phyloP scores from a whole-genome alignment of 2,329 filamentous ascomycete species.

The Ambrosiella xylebori region DNA sequence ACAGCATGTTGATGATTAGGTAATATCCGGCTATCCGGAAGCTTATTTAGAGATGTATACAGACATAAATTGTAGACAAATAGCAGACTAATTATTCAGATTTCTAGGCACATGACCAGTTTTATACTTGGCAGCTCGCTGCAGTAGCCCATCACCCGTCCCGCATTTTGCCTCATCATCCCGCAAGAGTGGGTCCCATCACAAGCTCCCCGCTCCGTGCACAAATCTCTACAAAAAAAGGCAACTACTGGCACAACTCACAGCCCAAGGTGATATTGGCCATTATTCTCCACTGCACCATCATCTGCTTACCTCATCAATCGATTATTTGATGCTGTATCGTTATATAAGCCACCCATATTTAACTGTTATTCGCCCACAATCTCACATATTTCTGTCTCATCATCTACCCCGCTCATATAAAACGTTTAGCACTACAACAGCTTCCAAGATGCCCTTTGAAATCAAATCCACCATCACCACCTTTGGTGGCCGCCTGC shows the following conservation, averaged over 20 bases:
- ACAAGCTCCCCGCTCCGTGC: neutral
- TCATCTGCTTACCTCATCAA: neutral
- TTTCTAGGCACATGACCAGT: no score
- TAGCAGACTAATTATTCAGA: no score
- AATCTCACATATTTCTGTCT: neutral
- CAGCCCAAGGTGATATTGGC: neutral
- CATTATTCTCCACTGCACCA: neutral
- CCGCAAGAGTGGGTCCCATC: neutral
- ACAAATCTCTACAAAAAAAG: neutral
- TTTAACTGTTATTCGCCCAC: neutral
- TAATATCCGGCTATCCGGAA: no score
- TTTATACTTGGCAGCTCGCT: no score
- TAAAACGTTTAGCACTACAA: neutral
- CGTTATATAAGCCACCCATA: neutral
- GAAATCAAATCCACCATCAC: slow-evolving; percentile 77
- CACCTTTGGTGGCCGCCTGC: slow-evolving; percentile 83
- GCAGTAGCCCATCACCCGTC: neutral
- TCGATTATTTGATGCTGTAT: neutral
- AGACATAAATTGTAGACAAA: no score
- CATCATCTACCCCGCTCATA: neutral
- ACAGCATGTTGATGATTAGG: no score
- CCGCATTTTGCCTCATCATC: neutral
- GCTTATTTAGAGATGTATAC: no score
- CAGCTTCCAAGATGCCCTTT: slow-evolving; percentile 28
- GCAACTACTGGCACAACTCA: neutral